Conservation (phyloP, 768 basidiomycete genomes). For the Zangia roseola region DNA sequence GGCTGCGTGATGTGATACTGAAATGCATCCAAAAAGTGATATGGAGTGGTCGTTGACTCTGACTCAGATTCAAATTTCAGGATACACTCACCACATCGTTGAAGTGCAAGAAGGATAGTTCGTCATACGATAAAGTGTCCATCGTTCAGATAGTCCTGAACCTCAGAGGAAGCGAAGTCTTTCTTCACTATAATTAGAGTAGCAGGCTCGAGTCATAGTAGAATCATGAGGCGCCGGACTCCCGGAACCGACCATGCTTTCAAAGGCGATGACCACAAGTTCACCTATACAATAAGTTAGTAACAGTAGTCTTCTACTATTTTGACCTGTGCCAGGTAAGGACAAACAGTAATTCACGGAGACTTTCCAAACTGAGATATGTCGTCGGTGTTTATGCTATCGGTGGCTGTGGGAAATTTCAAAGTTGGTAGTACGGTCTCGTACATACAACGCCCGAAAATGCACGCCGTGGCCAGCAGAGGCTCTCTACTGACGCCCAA, state of each 20-base stretch:
- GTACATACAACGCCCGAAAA: background rate
- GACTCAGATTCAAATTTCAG: too few relatives aligned
- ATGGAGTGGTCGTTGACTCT: background rate
- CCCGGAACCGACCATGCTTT: too few relatives aligned
- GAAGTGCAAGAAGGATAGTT: conserved; percentile 5
- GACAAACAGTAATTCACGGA: background rate
- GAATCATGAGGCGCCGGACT: too few relatives aligned
- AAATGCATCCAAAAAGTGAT: background rate
- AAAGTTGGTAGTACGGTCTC: background rate
- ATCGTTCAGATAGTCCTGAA: background rate
- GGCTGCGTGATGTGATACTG: conserved; percentile 11
- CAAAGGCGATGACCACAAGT: background rate
- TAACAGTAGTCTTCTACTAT: too few relatives aligned
- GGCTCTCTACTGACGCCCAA: background rate
- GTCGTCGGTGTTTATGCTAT: conserved; percentile 8
- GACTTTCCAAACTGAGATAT: conserved; percentile 22
- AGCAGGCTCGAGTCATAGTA: too few relatives aligned
- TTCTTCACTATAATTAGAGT: background rate
- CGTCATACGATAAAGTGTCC: background rate
- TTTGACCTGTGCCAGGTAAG: too few relatives aligned
- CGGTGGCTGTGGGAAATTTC: conserved; percentile 9
- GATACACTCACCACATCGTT: conserved; percentile 10
- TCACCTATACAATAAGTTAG: too few relatives aligned
- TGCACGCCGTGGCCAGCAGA: conserved; percentile 1
- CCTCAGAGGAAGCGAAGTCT: too few relatives aligned